These are phyloP conservation scores for Camellia japonica DNA, from an alignment of 148 eudicot species.

Conservation along the genomic window DNA sequence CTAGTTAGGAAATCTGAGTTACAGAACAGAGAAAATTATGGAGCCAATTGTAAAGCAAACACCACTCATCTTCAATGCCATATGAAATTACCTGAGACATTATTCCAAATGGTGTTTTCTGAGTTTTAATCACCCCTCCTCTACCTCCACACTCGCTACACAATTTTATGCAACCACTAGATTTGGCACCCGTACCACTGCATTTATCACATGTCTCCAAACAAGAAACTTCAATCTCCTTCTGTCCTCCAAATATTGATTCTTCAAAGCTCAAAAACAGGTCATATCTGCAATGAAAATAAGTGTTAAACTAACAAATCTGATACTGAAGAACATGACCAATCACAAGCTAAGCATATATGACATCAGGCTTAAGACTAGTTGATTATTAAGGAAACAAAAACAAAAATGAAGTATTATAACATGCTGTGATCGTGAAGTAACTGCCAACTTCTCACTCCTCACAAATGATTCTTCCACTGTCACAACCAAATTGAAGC, in stretches of 20 bases:
- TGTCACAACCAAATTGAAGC: too few relatives aligned
- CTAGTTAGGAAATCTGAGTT: neutral
- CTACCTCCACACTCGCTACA: constrained; percentile 78
- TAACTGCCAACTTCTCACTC: too few relatives aligned
- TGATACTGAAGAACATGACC: neutral
- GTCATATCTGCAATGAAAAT: constrained; percentile 46
- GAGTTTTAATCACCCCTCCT: constrained; percentile 68
- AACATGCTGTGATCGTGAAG: too few relatives aligned
- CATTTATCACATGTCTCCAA: constrained; percentile 65
- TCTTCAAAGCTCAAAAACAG: constrained; percentile 80
- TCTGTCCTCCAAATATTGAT: constrained; percentile 73
- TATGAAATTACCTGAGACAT: constrained; percentile 67
- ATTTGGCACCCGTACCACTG: constrained; percentile 86
- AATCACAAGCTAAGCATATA: neutral
- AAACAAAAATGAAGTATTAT: neutral
- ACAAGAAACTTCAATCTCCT: constrained; percentile 58
- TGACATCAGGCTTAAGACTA: neutral
- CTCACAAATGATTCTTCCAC: too few relatives aligned
- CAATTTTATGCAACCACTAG: constrained; percentile 45
- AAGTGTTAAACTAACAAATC: neutral
- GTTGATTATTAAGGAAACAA: neutral
- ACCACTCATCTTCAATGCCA: neutral
- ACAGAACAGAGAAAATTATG: neutral
- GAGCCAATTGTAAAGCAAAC: constrained; percentile 1
- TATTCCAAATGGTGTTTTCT: constrained; percentile 88